Conservation (phyloP, 179 eudicot species). For the Patellifolia procumbens region DNA sequence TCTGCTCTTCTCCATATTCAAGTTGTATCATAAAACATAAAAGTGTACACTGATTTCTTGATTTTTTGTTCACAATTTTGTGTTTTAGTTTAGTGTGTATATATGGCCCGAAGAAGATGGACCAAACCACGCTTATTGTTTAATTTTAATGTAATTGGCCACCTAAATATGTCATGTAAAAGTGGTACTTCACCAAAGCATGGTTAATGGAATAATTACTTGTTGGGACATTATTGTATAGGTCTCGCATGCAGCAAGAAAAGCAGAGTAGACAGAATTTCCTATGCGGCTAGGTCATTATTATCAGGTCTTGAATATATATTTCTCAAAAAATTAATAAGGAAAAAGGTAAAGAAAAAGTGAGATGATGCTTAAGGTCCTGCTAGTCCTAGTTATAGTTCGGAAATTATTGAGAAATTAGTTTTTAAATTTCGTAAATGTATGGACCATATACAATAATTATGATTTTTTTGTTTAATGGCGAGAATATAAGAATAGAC, state of each 20-base stretch:
- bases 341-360: too few relatives aligned
- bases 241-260: slow-evolving; percentile 22
- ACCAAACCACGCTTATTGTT: not conserved
- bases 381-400: too few relatives aligned
- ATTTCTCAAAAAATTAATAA: not conserved
- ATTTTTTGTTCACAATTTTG: not conserved
- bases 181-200: not conserved
- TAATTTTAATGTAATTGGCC: not conserved
- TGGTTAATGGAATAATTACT: slow-evolving; percentile 16
- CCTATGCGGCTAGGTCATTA: not conserved
- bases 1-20: slow-evolving; percentile 32
- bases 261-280: not conserved
- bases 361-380: too few relatives aligned
- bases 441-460: too few relatives aligned
- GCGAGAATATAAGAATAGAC: too few relatives aligned
- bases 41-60: too few relatives aligned
- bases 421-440: too few relatives aligned
- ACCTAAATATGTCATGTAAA: not conserved
- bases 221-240: slow-evolving; percentile 1
- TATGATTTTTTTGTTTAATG: too few relatives aligned
- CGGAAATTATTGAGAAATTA: too few relatives aligned
- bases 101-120: not conserved
- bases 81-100: not conserved
- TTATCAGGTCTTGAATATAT: not conserved
- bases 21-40: not conserved